phyloP scores from a whole-genome alignment of 2,329 filamentous ascomycete species.

The Leptographium procerum region DNA sequence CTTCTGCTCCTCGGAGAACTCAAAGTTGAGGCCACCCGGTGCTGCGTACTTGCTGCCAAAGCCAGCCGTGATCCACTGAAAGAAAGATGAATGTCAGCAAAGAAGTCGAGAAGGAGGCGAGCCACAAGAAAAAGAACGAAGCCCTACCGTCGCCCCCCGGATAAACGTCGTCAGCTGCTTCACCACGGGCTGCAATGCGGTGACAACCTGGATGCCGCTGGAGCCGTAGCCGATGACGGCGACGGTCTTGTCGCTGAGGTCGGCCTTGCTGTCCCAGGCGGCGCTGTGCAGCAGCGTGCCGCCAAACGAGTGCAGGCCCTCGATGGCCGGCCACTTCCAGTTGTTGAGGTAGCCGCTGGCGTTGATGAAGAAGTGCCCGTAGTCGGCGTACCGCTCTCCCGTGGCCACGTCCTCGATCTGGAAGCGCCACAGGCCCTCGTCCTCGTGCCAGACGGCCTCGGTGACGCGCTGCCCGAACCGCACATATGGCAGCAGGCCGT shows the following conservation, averaged over 20 bases:
- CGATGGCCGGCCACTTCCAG: slow-evolving; percentile 30
- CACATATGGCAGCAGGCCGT: slow-evolving; percentile 6
- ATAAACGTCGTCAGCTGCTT: slow-evolving; percentile 15
- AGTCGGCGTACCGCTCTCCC: slow-evolving; percentile 8
- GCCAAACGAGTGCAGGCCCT: slow-evolving; percentile 9
- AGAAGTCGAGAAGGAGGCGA: no score
- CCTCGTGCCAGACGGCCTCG: slow-evolving; percentile 9
- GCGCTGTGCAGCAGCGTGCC: slow-evolving; percentile 11
- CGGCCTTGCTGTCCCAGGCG: slow-evolving; percentile 14
- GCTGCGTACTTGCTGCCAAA: slow-evolving; percentile 45
- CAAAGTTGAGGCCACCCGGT: slow-evolving; percentile 20
- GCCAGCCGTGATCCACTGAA: slow-evolving; percentile 49
- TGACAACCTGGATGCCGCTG: slow-evolving; percentile 15
- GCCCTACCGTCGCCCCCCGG: not conserved
- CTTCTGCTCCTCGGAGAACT: slow-evolving; percentile 6
- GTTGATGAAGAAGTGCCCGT: slow-evolving; percentile 36
- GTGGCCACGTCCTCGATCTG: slow-evolving; percentile 1
- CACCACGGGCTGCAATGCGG: slow-evolving; percentile 24
- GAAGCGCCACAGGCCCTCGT: slow-evolving; percentile 4
- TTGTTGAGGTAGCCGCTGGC: slow-evolving; percentile 37
- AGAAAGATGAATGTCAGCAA: not conserved
- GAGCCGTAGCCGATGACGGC: slow-evolving; percentile 11
- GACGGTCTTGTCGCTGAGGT: slow-evolving; percentile 5
- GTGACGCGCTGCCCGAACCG: slow-evolving; percentile 6
- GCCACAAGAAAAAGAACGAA: slow-evolving; percentile 34